Conservation (phyloP, 2,329 filamentous ascomycete genomes). For the Xylariomycetidae sp. region DNA sequence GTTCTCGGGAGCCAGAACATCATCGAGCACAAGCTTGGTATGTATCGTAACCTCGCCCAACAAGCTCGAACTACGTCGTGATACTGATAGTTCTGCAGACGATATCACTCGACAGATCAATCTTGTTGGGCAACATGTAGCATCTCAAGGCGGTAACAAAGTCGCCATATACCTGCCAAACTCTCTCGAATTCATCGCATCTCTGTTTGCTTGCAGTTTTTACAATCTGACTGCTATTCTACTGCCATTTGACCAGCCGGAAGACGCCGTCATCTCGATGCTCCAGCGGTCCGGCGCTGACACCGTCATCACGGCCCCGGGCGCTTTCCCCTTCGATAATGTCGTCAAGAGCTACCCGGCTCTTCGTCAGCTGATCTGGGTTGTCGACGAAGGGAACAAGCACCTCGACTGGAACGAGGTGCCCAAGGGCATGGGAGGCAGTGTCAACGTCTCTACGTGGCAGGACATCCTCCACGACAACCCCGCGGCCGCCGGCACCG, state of each 20-base stretch:
- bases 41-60: slow-evolving; percentile 7
- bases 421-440: slow-evolving; percentile 69
- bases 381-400: slow-evolving; percentile 82
- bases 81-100: slow-evolving; percentile 37
- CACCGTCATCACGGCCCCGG: slow-evolving; percentile 77
- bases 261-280: slow-evolving; percentile 65
- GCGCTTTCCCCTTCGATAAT: slow-evolving; percentile 75
- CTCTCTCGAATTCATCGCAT: slow-evolving; percentile 78
- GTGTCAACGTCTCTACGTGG: slow-evolving; percentile 84
- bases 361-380: slow-evolving; percentile 81
- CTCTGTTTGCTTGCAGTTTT: slow-evolving; percentile 85
- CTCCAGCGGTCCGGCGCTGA: slow-evolving; percentile 72
- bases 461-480: slow-evolving; percentile 78
- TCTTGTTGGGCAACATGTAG: slow-evolving; percentile 72
- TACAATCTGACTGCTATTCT: slow-evolving; percentile 82
- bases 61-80: slow-evolving; percentile 1
- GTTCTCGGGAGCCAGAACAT: slow-evolving; percentile 73
- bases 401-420: slow-evolving; percentile 96
- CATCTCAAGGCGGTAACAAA: slow-evolving; percentile 66
- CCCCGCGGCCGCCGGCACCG: slow-evolving; percentile 50
- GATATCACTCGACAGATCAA: slow-evolving; percentile 83
- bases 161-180: slow-evolving; percentile 92
- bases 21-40: slow-evolving; percentile 65
- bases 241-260: slow-evolving; percentile 74
- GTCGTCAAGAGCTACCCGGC: slow-evolving; percentile 65